Evolutionary conservation across 2,329 filamentous ascomycete species (phyloP).

Genomic region (Leptographium radiaticola): DNA sequence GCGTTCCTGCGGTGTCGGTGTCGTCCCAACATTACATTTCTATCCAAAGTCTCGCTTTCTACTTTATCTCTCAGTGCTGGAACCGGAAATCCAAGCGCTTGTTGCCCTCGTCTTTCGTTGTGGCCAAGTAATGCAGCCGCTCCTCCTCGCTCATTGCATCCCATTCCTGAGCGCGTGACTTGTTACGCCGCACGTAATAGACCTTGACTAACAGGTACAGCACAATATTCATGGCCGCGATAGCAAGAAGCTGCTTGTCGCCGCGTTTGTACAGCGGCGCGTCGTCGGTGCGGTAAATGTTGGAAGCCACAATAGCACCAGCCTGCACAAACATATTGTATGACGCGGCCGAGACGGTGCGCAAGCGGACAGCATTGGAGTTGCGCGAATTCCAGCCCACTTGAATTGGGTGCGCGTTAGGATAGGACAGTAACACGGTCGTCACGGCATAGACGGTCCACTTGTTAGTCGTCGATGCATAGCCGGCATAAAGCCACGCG

Average conservation of each 20-base stretch:
- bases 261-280: conserved; percentile 37
- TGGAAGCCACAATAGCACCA: conserved; percentile 26
- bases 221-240: conserved; percentile 22
- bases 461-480: conserved; percentile 23
- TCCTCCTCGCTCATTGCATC: conserved; percentile 18
- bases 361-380: conserved; percentile 45
- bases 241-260: conserved; percentile 39
- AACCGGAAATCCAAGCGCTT: conserved; percentile 22
- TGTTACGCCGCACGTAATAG: conserved; percentile 23
- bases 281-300: conserved; percentile 26
- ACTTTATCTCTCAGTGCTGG: conserved; percentile 12
- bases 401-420: conserved; percentile 31
- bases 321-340: conserved; percentile 44
- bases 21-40: not conserved
- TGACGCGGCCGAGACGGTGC: conserved; percentile 49
- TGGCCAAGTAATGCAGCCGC: conserved; percentile 17
- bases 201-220: conserved; percentile 18
- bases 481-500: conserved; percentile 30
- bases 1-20: too few species aligned
- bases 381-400: conserved; percentile 40
- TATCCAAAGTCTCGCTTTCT: too few species aligned
- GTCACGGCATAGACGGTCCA: conserved; percentile 30
- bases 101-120: conserved; percentile 19
- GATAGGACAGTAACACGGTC: conserved; percentile 26
- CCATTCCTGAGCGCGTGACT: conserved; percentile 16